A percentile compares a stretch with the other conserved stretches of the same genome.
Conservation (phyloP, 257 asterid species). For the Galeopsis tetrahit region DNA sequence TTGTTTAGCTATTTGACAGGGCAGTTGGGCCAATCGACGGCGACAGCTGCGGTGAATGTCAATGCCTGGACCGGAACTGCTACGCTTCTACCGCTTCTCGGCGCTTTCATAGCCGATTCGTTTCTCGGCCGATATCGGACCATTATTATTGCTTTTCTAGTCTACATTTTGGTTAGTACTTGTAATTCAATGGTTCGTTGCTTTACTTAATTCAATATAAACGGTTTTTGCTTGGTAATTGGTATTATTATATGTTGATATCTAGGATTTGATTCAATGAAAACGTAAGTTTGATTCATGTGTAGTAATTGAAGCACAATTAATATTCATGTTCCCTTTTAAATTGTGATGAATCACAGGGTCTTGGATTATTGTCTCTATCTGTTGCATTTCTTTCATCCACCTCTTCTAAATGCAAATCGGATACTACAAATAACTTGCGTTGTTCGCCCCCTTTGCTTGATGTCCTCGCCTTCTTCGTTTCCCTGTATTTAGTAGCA, state of each 20-base stretch:
- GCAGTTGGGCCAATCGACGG: constrained; percentile 49
- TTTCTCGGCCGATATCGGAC: constrained; percentile 46
- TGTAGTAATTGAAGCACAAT: background rate
- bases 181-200: too few relatives aligned
- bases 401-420: constrained; percentile 34
- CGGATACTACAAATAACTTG: constrained; percentile 15
- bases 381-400: constrained; percentile 43
- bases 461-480: constrained; percentile 44
- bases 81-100: constrained; percentile 43
- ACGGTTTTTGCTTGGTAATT: too few relatives aligned
- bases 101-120: constrained; percentile 52
- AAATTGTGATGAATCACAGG: constrained; percentile 38
- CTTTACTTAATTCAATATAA: too few relatives aligned
- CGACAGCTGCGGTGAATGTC: constrained; percentile 49
- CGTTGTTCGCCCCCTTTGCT: constrained; percentile 37
- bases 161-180: constrained; percentile 46
- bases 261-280: background rate
- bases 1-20: constrained; percentile 48
- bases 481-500: constrained; percentile 48
- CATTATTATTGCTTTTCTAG: constrained; percentile 36
- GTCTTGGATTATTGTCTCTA: constrained; percentile 45
- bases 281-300: background rate
- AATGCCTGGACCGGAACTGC: constrained; percentile 47
- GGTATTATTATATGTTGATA: too few relatives aligned
- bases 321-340: background rate